Base-by-base conservation (phyloP, 768 basidiomycete genomes). In the Lactifluus pinguis region DNA sequence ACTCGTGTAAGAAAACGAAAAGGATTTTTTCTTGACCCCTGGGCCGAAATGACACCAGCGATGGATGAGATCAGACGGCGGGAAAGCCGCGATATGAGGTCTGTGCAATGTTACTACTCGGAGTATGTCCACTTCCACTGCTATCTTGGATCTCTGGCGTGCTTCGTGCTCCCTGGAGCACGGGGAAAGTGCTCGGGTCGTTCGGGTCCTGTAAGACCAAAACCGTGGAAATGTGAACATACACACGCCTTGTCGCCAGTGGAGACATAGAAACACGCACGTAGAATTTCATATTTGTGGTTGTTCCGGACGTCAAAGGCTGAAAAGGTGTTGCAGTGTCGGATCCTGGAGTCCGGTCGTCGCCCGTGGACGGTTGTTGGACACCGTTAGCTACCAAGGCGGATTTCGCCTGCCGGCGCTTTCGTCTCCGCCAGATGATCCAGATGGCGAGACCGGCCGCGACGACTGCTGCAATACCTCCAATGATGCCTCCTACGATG, bases 231-330 rank as follows among this genome's bases (percentile, higher is more conserved):
- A 7, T 34, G 1, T 25, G 17, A 38, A 48, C 8, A 30, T 14
- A 11, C 5, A 30, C 32, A 6, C 21, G 11, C 11, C 21, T 2
- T 9, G 2, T 1, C 25, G 25, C 25, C 25, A 14, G 10, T 9
- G 6, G 17, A 9, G 5, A 4, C 9, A 25, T 19, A 9, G 9
- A 50, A 38, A 48, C 29, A 49, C 61, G 45, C 14, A 62, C 61
- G 14, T 62, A 62, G 45, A 62, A n/a, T 17, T 25, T 62, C 56
- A 62, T 49, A 3, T 36, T 5, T 47, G 45, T 3, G 45, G 55
- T 44, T 38, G 56, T 52, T 14, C 42, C 61, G 30, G 38, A 3
- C 38, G 11, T 11, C 3, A 13, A 38, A 38, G 38, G 10, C 38
- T 38, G 38, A 3, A 38, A 7, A 38, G 9, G 10, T 6, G 17